phyloP scores from a whole-genome alignment of 805 yeast species.

The Wickerhamomyces sydowiorum region DNA sequence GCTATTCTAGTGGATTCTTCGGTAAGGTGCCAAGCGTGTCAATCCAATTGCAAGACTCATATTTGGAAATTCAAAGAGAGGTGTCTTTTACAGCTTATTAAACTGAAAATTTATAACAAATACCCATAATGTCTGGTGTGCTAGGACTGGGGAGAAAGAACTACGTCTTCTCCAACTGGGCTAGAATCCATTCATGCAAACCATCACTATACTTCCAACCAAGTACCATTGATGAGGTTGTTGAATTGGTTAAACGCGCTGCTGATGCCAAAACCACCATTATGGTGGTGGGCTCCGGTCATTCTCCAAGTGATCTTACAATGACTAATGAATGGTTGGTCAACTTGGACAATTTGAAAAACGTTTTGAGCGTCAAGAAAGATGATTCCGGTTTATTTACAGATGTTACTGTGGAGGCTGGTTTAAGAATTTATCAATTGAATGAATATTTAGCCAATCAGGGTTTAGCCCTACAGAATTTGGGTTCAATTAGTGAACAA shows the following conservation, averaged over 20 bases:
- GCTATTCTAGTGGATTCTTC: not conserved
- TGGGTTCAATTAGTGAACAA: constrained; percentile 93
- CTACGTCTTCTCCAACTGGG: constrained; percentile 58
- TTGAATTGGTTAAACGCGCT: constrained; percentile 62
- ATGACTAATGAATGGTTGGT: constrained; percentile 86
- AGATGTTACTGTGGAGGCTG: constrained; percentile 94
- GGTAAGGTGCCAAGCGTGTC: too few species aligned
- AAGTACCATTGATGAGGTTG: constrained; percentile 56
- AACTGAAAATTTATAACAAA: too few species aligned
- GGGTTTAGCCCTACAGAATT: constrained; percentile 78
- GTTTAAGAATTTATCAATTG: constrained; percentile 70
- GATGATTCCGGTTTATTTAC: constrained; percentile 61
- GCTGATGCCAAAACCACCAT: constrained; percentile 52
- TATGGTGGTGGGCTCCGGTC: constrained; percentile 88
- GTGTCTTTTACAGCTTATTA: too few species aligned
- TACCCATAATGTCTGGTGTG: constrained; percentile 10
- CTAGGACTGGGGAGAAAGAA: constrained; percentile 26
- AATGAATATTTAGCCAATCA: constrained; percentile 57
- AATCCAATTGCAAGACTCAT: too few species aligned
- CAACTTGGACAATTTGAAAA: constrained; percentile 70
- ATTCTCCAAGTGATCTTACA: constrained; percentile 89
- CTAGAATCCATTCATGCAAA: constrained; percentile 73
- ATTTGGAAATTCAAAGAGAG: too few species aligned
- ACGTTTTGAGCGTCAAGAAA: constrained; percentile 42
- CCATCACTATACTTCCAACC: constrained; percentile 86